phyloP scores from a whole-genome alignment of 2,329 filamentous ascomycete genomes.

The Curvularia spicifera region DNA sequence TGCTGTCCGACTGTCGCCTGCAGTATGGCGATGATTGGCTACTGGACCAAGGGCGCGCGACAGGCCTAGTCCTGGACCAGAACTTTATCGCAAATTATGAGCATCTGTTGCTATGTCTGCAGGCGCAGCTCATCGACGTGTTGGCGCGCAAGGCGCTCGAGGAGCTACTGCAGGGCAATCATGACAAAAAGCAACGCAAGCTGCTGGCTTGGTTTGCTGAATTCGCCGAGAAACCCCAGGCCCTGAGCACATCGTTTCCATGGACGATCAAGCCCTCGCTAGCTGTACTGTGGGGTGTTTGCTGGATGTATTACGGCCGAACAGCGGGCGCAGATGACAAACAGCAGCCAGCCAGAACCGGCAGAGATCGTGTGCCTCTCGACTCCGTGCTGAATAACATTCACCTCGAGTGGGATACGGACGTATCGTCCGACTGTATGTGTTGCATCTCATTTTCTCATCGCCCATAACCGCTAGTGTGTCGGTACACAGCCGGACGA shows the following conservation, averaged over 20 bases:
- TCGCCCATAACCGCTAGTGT: conserved; percentile 4
- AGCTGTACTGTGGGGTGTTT: conserved; percentile 54
- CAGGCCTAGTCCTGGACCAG: conserved; percentile 44
- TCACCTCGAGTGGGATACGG: conserved; percentile 35
- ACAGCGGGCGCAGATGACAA: conserved; percentile 6
- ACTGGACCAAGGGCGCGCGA: conserved; percentile 36
- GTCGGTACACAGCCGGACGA: conserved; percentile 2
- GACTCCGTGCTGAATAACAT: conserved; percentile 38
- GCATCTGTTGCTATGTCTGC: conserved; percentile 51
- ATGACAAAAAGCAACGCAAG: conserved; percentile 44
- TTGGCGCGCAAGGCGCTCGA: conserved; percentile 40
- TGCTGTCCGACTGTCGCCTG: conserved; percentile 34
- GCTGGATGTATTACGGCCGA: conserved; percentile 49
- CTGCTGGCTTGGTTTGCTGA: conserved; percentile 51
- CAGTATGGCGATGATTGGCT: conserved; percentile 44
- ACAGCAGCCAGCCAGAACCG: not conserved
- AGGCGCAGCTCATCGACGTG: conserved; percentile 43
- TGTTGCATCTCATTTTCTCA: conserved; percentile 26
- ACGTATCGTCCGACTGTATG: conserved; percentile 46
- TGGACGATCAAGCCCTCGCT: conserved; percentile 55
- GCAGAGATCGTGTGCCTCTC: conserved; percentile 30
- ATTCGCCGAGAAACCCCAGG: conserved; percentile 49
- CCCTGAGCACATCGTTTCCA: conserved; percentile 51
- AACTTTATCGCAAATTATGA: conserved; percentile 53
- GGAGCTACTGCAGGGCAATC: conserved; percentile 34